Conservation (phyloP, 768 basidiomycete species). For the Daedaleopsis nitida region DNA sequence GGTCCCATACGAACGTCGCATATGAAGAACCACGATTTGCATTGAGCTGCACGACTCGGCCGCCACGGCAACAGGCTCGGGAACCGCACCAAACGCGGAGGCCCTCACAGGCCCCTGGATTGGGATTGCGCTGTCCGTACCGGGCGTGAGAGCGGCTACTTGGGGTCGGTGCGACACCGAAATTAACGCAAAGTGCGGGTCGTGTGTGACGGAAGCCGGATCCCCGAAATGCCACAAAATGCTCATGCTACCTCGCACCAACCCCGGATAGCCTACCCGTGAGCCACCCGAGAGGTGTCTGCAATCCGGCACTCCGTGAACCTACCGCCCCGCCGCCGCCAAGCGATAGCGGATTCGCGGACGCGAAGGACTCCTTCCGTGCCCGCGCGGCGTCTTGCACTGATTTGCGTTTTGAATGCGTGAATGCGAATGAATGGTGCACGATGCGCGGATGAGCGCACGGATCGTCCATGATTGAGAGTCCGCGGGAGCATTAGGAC, state of each 20-base stretch:
- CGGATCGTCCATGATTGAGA: no score
- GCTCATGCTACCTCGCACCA: slow-evolving; percentile 43
- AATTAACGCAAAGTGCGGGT: background rate
- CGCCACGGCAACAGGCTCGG: background rate
- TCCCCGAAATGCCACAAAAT: background rate
- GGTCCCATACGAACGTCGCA: background rate
- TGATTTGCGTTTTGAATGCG: slow-evolving; percentile 31
- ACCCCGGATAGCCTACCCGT: slow-evolving; percentile 73
- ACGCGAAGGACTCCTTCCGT: slow-evolving; percentile 75
- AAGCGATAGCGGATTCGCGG: slow-evolving; percentile 82
- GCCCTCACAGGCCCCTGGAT: background rate
- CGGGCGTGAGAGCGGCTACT: slow-evolving; percentile 10
- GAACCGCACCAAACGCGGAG: background rate
- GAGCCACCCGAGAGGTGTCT: slow-evolving; percentile 79
- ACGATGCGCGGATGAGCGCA: background rate
- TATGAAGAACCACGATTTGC: background rate
- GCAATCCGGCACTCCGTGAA: slow-evolving; percentile 59
- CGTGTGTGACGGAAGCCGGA: background rate
- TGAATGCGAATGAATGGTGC: background rate
- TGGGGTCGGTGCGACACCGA: slow-evolving; percentile 5
- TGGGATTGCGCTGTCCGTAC: background rate
- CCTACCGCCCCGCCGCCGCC: slow-evolving; percentile 54
- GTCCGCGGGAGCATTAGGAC: background rate
- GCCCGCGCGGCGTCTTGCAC: slow-evolving; percentile 71
- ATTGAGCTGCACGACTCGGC: background rate